Evolutionary conservation across 164 flowering plant species (phyloP), one percentile per base, ranked within the genome.

Genomic region (Sextonia rubra): DNA sequence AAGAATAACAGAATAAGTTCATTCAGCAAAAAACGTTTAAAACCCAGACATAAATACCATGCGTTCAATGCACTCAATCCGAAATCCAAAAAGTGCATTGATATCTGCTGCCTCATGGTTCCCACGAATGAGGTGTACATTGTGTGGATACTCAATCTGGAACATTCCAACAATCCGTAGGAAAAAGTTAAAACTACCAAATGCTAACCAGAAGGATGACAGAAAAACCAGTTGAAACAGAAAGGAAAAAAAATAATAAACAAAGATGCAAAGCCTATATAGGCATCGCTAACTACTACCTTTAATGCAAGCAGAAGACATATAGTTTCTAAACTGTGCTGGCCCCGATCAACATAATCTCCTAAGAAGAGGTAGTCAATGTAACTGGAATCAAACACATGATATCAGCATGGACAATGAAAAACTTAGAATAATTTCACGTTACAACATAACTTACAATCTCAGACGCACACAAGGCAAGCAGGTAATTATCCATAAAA

Each of bases 21-120:
- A 27, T 12, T 27, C 27, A 64, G 8, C 32, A 23, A 37, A 37
- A 37, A 37, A 27, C 64, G 56, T 27, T 61, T 3, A 61, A 27
- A 20, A 64, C 9, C 17, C 30, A 66, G 37, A 12, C 20, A 66
- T 3, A 44, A 69, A 44, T 93, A 96, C 99, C 99, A 96, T 91
- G 71, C 99, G 98, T 82, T 96, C 98, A 75, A 93, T 96, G 81
- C 99, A 96, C 82, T 96, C 99, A 60, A 96, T 96, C 68, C 99
- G 87, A 78, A 96, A 96, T 71, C 99, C 99, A 86, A 96, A 96
- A 56, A 93, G 91, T 24, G 99, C 98, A 90, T 96, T 96, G 69
- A 96, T 93, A 85, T 96, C 99, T 49, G 99, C 99, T 79, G 99
- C 99, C 82, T 96, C 99, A 85, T 96, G 99, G 80, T 96, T 96